phyloP scores from a whole-genome alignment of 179 eudicot species.

The Pouteria campechiana region DNA sequence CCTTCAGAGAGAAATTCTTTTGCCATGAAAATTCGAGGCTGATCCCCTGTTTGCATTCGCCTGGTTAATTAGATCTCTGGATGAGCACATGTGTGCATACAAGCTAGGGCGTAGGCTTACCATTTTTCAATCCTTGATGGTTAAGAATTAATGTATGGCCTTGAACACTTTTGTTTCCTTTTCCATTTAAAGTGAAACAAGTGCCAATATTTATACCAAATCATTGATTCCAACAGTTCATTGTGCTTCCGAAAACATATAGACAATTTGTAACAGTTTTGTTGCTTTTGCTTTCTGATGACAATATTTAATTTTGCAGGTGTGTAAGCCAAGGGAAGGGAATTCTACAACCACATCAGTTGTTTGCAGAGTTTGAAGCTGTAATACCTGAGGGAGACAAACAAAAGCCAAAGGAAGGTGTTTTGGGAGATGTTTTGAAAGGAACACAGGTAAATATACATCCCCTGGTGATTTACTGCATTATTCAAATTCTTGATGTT shows the following conservation, averaged over 20 bases:
- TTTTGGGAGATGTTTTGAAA: conserved; percentile 53
- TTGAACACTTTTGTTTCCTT: no score
- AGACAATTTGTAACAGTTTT: not conserved
- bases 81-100: no score
- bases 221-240: not conserved
- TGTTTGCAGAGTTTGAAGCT: conserved; percentile 52
- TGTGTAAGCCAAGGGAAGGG: conserved; percentile 58
- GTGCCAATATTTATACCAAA: no score
- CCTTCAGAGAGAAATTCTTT: no score
- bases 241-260: not conserved
- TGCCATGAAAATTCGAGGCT: no score
- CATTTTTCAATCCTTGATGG: no score
- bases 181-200: no score
- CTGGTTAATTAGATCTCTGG: no score
- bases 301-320: conserved; percentile 13
- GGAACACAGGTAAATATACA: conserved; percentile 45
- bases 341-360: conserved; percentile 58
- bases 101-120: no score
- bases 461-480: not conserved
- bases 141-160: no score
- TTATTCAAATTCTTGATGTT: not conserved
- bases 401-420: conserved; percentile 36
- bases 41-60: no score
- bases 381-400: conserved; percentile 21
- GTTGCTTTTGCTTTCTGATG: not conserved